A percentile compares a stretch with the other conserved stretches of the same genome.
These are phyloP conservation scores for Lagenidium giganteum DNA, from an alignment of 352 stramenopile genomes.

Conservation along the genomic window DNA sequence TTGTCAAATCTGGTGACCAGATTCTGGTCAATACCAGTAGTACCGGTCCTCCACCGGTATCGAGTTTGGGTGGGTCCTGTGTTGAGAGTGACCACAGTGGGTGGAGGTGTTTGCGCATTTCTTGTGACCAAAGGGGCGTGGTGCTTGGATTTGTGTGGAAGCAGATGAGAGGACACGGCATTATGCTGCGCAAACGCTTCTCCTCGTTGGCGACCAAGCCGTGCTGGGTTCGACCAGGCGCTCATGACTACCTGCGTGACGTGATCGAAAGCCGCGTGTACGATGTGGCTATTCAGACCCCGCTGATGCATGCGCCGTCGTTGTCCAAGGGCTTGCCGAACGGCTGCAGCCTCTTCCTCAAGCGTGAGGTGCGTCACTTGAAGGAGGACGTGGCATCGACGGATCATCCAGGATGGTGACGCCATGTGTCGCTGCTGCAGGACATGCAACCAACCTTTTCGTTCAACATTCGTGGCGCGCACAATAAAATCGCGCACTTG, in stretches of 20 bases:
- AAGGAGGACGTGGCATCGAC: neutral
- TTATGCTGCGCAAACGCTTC: too few relatives aligned
- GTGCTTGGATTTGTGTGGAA: too few relatives aligned
- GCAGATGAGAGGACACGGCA: too few relatives aligned
- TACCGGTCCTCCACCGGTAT: too few relatives aligned
- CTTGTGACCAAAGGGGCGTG: too few relatives aligned
- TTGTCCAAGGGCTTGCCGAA: conserved; percentile 48
- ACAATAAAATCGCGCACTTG: conserved; percentile 98
- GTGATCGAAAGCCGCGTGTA: conserved; percentile 82
- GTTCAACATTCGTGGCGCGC: conserved; percentile 97
- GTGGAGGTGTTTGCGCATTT: too few relatives aligned
- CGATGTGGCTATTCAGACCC: conserved; percentile 74
- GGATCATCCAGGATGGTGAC: neutral
- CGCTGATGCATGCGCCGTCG: conserved; percentile 48
- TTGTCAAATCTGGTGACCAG: too few relatives aligned
- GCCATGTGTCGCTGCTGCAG: conserved; percentile 20
- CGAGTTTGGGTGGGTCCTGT: too few relatives aligned
- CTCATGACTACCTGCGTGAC: conserved; percentile 74
- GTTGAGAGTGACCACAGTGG: too few relatives aligned
- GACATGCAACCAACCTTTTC: conserved; percentile 98
- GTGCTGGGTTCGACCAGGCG: conserved; percentile 69
- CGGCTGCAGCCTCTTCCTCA: conserved; percentile 80
- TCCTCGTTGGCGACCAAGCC: too few relatives aligned
- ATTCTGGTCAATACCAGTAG: too few relatives aligned
- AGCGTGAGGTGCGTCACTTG: conserved; percentile 81